Base-by-base conservation (phyloP, 2,329 filamentous ascomycete genomes). In the Monosporascus sp. region DNA sequence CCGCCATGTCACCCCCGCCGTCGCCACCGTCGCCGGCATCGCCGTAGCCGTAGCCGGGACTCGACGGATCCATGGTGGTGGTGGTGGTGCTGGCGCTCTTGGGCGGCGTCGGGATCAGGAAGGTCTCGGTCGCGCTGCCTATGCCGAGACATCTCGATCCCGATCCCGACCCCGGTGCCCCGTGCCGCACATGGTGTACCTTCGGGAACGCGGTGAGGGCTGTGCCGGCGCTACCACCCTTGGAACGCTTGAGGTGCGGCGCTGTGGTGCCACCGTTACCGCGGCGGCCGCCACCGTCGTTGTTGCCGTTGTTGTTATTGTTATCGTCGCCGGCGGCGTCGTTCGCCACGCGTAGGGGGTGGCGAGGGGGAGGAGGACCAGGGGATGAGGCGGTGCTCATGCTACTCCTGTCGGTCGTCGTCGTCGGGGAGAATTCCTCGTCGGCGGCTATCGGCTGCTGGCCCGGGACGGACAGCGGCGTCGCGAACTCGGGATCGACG, bases 161-260 rank as follows among this genome's bases (percentile, higher is more conserved):
- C 28, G 28, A 31, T 11, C 26, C 1, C 55, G 53, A 8, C 38
- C 47, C 43, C 52, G 51, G 28, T 11, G 37, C 17, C 26, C 48
- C 58, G 22, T 60, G 53, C 37, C 51, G 58, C 18, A 52, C 54
- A 18, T 55, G 54, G 35, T 64, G 63, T 14, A 63, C 54, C 31
- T 55, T 54, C 22, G 65, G 65, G 54, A 68, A 68, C 28, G 62
- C 63, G 18, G 64, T 60, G 49, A 67, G 65, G 51, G 59, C 63
- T 15, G 60, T 58, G 8, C 58, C 58, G 2, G 57, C 59, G 62
- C 28, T 51, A 48, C 38, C 46, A 52, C 35, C 14, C 44, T 37
- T 37, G 14, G 11, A 15, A 14, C 43, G 22, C 11, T 20, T 18
- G 15, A 17, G 38, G 2, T 17, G 31, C 11, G 5, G 31, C 11